Evolutionary conservation across 345 rosid species (phyloP), one percentile per base, ranked within the genome.

Genomic region (Excoecaria agallocha): DNA sequence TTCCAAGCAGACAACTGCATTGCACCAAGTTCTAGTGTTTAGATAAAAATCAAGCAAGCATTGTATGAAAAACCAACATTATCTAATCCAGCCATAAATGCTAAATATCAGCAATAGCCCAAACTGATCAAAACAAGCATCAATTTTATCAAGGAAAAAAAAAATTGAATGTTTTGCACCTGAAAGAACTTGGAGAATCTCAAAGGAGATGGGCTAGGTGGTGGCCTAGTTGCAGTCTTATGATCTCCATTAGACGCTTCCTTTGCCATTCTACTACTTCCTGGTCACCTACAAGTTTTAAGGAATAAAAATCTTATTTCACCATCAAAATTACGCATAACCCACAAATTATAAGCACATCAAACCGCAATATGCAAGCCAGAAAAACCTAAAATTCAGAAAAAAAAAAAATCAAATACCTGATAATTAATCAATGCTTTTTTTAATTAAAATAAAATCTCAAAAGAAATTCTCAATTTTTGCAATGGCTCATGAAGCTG

Each of bases 151-250:
- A 13, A 38, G 22, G 51, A 24, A 20, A 51, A 24, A n/a, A 39
- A 13, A 15, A 2, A 45, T 30, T 64, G 25, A 12, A 55, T 20
- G 16, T 57, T 9, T 48, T 13, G 48, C 66, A 90, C 94, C 94
- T 90, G 92, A 73, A 87, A 88, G 71, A 85, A 90, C 80, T 87
- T 90, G 74, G 94, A 90, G 78, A 82, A 85, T 74, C 94, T 87
- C 72, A 90, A 69, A 69, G 94, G 94, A 62, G 94, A 90, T 48
- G 94, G 94, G 8, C 80, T 73, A 41, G 94, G 94, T 19, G 94
- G 94, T 35, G 88, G 74, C 72, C 81, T 90, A 41, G 87, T 39
- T 59, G 87, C 60, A 37, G 84, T 70, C 65, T 57, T 75, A 52
- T 84, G 85, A 67, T 86, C 79, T 58, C 89, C 91, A 60, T 89